Evolutionary conservation across 169 alveolate genomes (phyloP), one percentile per base, ranked within the genome.

Genomic region (Plasmodium inui): DNA sequence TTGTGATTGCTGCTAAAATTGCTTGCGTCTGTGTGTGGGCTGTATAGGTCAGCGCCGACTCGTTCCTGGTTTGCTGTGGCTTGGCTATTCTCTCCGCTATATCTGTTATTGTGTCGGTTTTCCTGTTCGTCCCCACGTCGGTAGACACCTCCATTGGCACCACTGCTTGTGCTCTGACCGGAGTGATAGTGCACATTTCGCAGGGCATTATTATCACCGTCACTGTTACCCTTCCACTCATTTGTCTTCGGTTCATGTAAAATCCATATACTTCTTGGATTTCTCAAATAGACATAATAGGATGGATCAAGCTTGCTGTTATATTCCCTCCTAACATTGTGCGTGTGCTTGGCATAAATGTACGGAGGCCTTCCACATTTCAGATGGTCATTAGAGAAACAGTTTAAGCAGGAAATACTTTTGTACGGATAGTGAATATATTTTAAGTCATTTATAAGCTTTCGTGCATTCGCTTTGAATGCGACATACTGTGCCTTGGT

Each of bases 301-400:
- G 81, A 10, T 5, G 28, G 28, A 89, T 80, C 55, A 14, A 67
- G 28, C 19, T 81, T 61, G 34, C n/a, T 39, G 83, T 32, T 89
- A 26, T 26, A 78, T n/a, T 61, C 83, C 39, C 57, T 81, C 73
- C 94, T 89, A 78, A 32, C 41, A 10, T 39, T 44, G 34, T 80
- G 53, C 4, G 91, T 10, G 32, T 89, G 32, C 50, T 61, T 67
- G n/a, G 84, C 90, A 53, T 41, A 61, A 41, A 79, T 30, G 37
- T 79, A 80, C 34, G 94, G 94, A 57, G 94, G 94, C 8, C 14
- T 79, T 61, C 94, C 94, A 89, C 94, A 89, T 67, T 61, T 89
- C 19, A 37, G 26, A 81, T 89, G 94, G 19, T 79, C 79, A 39
- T 67, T 80, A 9, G 82, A 74, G 10, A 89, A 37, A 67, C 94